Conservation (phyloP, 78 protist genomes). For the Planoprotostelium fungivorum region DNA sequence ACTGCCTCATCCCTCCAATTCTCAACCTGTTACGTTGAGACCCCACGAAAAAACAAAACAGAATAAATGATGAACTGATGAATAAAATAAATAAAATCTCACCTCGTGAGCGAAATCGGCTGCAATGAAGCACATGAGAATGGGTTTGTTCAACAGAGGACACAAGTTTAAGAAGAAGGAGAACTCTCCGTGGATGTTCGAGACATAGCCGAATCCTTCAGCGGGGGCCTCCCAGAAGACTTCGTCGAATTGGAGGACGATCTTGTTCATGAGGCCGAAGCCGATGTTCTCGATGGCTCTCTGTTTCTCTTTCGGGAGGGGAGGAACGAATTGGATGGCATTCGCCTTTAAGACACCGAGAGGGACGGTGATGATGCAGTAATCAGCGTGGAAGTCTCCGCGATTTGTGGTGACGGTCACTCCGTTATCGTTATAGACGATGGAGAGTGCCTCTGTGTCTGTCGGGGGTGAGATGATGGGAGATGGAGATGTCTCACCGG, state of each 20-base stretch:
- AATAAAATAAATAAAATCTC: background rate
- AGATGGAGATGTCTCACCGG: background rate
- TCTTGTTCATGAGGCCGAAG: conserved; percentile 1
- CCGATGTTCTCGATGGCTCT: background rate
- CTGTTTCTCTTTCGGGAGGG: background rate
- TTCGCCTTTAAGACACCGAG: background rate
- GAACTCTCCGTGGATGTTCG: background rate
- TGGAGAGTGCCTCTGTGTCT: background rate
- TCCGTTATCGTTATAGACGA: background rate
- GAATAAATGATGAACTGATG: background rate
- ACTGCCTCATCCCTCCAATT: background rate
- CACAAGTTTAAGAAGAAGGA: background rate
- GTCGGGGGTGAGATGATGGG: background rate
- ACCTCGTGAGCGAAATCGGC: background rate
- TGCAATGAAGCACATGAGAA: background rate
- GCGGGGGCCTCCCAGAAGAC: background rate
- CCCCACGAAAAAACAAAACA: no score
- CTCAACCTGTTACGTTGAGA: background rate
- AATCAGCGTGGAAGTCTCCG: background rate
- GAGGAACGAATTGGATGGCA: background rate
- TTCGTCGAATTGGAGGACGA: background rate
- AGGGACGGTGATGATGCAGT: background rate
- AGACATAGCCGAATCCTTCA: background rate
- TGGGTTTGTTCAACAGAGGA: background rate
- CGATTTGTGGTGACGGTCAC: background rate